Percentiles rank a stretch among this genome's conserved stretches.
These are phyloP conservation scores for Arthrobotrys sphaeroides DNA, from an alignment of 2,329 filamentous ascomycete species.

Conservation along the genomic window DNA sequence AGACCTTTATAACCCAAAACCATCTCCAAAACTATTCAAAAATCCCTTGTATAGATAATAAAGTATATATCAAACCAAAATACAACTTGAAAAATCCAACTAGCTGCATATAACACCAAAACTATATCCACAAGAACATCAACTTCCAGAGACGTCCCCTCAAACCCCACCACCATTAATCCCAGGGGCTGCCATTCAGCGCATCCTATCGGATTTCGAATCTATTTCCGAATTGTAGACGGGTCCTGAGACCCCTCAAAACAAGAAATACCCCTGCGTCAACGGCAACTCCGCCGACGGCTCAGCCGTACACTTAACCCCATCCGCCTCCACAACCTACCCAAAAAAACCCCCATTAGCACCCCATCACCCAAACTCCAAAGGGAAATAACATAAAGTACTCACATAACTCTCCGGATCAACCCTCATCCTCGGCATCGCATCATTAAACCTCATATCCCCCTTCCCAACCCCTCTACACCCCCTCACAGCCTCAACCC, in stretches of 20 bases:
- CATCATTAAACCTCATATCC: constrained; percentile 90
- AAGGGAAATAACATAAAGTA: constrained; percentile 53
- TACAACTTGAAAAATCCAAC: no score
- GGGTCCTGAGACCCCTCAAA: no score
- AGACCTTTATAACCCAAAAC: no score
- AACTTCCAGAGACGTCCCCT: no score
- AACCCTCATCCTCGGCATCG: constrained; percentile 85
- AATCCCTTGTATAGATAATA: no score
- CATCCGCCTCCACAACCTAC: constrained; percentile 81
- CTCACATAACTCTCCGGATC: constrained; percentile 85
- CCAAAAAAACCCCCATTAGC: constrained; percentile 18
- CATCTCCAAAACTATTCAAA: no score
- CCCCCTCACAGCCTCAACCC: constrained; percentile 79
- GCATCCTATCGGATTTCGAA: neutral
- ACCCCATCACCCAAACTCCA: neutral
- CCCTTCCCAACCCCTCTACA: constrained; percentile 80
- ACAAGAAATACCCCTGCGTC: constrained; percentile 80
- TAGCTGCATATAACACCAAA: no score
- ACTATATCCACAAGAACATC: no score
- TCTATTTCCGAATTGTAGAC: no score
- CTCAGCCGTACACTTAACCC: constrained; percentile 75
- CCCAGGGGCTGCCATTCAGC: no score
- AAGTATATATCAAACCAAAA: no score
- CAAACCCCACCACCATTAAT: no score
- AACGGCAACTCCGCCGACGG: constrained; percentile 77